A percentile compares a stretch with the other conserved stretches of the same genome.
These are phyloP conservation scores for Echium plantagineum DNA, from an alignment of 257 asterid species.

Conservation along the genomic window DNA sequence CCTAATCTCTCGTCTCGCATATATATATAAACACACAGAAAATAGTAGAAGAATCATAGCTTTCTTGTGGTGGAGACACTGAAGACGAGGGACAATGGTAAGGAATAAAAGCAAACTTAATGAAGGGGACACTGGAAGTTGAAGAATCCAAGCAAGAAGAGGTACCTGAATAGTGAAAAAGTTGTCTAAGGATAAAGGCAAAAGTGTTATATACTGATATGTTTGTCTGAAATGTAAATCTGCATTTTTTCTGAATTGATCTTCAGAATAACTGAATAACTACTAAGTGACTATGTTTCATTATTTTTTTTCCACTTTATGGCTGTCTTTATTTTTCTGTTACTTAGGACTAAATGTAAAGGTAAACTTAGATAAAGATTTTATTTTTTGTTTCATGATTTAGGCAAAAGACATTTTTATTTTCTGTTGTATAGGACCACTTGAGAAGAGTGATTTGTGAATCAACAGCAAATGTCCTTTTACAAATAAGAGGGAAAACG, in stretches of 20 bases:
- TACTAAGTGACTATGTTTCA: not conserved
- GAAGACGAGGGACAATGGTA: conserved; percentile 34
- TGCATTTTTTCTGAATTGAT: not conserved
- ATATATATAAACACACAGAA: conserved; percentile 20
- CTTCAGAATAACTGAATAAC: not conserved
- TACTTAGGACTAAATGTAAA: not conserved
- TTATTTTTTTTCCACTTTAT: not conserved
- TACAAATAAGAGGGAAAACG: no score
- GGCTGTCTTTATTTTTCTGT: not conserved
- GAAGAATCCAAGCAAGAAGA: conserved; percentile 55
- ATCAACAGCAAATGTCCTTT: no score
- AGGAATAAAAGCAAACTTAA: conserved; percentile 77
- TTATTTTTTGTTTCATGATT: not conserved
- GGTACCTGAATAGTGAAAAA: conserved; percentile 38
- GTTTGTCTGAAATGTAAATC: not conserved
- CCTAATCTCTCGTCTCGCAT: conserved; percentile 15
- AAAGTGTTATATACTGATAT: conserved; percentile 9
- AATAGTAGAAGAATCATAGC: conserved; percentile 54
- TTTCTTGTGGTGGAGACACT: conserved; percentile 63
- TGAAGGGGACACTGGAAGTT: conserved; percentile 58
- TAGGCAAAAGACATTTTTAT: no score
- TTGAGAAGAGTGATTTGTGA: no score
- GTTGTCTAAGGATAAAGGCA: conserved; percentile 28
- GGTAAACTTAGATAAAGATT: not conserved
- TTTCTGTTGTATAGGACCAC: no score